phyloP scores from a whole-genome alignment of 1,284 basidiomycete genomes.

The Puccinia brachypodii region DNA sequence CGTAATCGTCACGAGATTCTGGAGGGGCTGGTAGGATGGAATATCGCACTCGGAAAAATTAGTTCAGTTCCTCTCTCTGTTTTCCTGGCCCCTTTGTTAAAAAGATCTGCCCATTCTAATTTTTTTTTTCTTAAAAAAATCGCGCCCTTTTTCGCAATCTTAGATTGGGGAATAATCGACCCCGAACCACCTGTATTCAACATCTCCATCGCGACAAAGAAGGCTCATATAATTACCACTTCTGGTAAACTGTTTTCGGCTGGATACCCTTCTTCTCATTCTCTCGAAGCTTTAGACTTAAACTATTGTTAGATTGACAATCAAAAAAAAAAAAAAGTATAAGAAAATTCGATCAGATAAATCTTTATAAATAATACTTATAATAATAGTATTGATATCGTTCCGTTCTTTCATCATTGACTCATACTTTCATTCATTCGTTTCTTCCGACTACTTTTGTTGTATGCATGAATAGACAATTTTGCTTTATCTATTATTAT shows the following conservation, averaged over 20 bases:
- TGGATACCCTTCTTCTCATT: slow-evolving; percentile 36
- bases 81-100: neutral
- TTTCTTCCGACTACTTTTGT: no score
- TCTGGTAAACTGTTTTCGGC: slow-evolving; percentile 21
- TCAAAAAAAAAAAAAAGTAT: neutral
- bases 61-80: slow-evolving; percentile 15
- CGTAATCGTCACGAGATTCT: slow-evolving; percentile 20
- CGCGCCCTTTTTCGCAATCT: no score
- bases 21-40: slow-evolving; percentile 41
- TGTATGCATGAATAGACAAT: no score
- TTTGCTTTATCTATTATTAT: no score
- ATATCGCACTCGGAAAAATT: slow-evolving; percentile 41
- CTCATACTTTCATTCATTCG: no score
- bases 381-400: no score
- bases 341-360: neutral
- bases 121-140: neutral
- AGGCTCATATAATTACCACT: neutral
- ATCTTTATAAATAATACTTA: no score
- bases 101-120: neutral
- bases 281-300: slow-evolving; percentile 32
- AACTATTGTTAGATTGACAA: slow-evolving; percentile 42
- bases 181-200: neutral
- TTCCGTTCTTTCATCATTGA: no score
- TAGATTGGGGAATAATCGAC: slow-evolving; percentile 18
- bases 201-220: neutral